A percentile compares a stretch with the other conserved stretches of the same genome.
These are phyloP conservation scores for Penicillium sp. DNA, from an alignment of 2,329 filamentous ascomycete species.

Conservation along the genomic window DNA sequence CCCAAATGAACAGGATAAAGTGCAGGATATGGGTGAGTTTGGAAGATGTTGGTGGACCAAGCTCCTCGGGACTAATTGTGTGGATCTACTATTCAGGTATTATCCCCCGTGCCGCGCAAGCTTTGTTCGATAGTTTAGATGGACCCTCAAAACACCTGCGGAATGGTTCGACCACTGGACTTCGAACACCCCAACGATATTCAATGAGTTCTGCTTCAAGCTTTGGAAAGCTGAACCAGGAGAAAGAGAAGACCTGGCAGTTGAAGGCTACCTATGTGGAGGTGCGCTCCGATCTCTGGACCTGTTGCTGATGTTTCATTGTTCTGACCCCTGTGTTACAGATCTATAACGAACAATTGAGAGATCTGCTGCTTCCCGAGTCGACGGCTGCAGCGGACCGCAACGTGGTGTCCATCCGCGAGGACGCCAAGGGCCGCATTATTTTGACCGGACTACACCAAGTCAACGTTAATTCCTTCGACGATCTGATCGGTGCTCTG, in stretches of 20 bases:
- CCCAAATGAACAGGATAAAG: slow-evolving; percentile 68
- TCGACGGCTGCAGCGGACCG: slow-evolving; percentile 66
- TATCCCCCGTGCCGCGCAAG: slow-evolving; percentile 83
- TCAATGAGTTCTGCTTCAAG: slow-evolving; percentile 56
- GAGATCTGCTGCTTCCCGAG: slow-evolving; percentile 83
- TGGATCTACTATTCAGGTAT: slow-evolving; percentile 61
- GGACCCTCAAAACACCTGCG: slow-evolving; percentile 54
- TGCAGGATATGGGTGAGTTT: slow-evolving; percentile 70
- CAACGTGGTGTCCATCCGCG: slow-evolving; percentile 78
- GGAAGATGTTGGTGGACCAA: not conserved
- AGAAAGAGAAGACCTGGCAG: slow-evolving; percentile 84
- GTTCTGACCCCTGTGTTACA: slow-evolving; percentile 39
- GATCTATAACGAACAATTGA: slow-evolving; percentile 96
- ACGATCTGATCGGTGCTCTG: slow-evolving; percentile 82
- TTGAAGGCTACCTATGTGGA: slow-evolving; percentile 89
- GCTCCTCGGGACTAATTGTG: not conserved
- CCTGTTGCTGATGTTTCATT: not conserved
- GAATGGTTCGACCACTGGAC: slow-evolving; percentile 64
- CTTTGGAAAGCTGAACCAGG: slow-evolving; percentile 46
- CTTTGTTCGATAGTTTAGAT: slow-evolving; percentile 83
- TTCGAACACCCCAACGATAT: slow-evolving; percentile 76
- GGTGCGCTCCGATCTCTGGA: slow-evolving; percentile 36
- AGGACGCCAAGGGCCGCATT: slow-evolving; percentile 92
- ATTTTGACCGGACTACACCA: slow-evolving; percentile 86
- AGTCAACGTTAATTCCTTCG: slow-evolving; percentile 82